phyloP scores from a whole-genome alignment of 345 rosid species.

The Camelina sativa region DNA sequence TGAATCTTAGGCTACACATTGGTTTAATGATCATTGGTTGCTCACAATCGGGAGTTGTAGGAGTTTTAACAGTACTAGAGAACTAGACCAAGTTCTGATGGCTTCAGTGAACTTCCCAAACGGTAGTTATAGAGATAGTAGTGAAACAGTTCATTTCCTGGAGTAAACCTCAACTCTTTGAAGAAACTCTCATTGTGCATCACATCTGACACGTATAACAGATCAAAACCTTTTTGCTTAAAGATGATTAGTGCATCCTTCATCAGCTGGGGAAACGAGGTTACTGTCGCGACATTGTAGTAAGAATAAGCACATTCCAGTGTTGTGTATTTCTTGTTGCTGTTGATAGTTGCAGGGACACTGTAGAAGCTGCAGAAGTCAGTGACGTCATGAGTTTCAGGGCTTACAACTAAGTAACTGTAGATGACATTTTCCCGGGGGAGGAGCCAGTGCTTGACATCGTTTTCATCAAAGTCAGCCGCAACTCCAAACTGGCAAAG shows the following conservation, averaged over 20 bases:
- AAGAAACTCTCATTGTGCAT: conserved; percentile 74
- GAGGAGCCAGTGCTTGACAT: conserved; percentile 78
- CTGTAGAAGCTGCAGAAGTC: conserved; percentile 57
- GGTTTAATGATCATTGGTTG: neutral
- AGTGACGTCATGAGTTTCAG: conserved; percentile 65
- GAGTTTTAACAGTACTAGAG: conserved; percentile 48
- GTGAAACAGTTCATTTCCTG: conserved; percentile 64
- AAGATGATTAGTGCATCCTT: conserved; percentile 71
- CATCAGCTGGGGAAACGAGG: conserved; percentile 79
- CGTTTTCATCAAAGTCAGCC: conserved; percentile 65
- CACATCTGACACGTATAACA: conserved; percentile 70
- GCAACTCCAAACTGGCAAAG: conserved; percentile 63
- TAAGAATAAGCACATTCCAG: conserved; percentile 45
- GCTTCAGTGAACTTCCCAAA: conserved; percentile 45
- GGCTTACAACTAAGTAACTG: conserved; percentile 65
- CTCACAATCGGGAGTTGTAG: neutral
- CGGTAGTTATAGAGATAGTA: conserved; percentile 75
- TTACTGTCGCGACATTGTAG: conserved; percentile 69
- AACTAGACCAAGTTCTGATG: conserved; percentile 73
- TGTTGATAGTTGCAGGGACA: neutral
- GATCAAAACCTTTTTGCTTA: conserved; percentile 71
- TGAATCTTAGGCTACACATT: neutral
- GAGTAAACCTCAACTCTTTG: conserved; percentile 74
- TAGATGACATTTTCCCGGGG: conserved; percentile 63
- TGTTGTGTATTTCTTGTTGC: neutral